These are phyloP conservation scores for Epichloe bromicola DNA, from an alignment of 2,329 filamentous ascomycete genomes.

Conservation along the genomic window DNA sequence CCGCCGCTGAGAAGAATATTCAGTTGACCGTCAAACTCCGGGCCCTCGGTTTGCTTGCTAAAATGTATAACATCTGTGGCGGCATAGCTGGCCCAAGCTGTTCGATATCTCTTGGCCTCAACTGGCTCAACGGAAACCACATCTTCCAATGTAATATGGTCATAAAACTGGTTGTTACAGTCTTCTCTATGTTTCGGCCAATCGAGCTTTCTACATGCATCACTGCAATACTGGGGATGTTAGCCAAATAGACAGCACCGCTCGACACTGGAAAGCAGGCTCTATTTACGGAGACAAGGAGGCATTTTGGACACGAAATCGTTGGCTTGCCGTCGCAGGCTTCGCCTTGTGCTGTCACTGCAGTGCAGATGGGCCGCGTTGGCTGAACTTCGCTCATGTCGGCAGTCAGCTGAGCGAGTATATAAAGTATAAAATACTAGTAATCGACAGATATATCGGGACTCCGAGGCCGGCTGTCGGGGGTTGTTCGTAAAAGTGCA, in stretches of 20 bases:
- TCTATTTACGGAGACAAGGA: not conserved
- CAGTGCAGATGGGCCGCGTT: not conserved
- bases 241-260: not conserved
- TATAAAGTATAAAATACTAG: too few species aligned
- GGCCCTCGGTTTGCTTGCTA: constrained; percentile 13
- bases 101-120: not conserved
- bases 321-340: not conserved
- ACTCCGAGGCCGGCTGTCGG: too few species aligned
- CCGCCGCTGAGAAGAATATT: constrained; percentile 11
- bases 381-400: not conserved
- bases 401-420: too few species aligned
- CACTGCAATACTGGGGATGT: not conserved
- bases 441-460: too few species aligned
- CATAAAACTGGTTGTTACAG: not conserved
- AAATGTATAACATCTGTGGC: constrained; percentile 16
- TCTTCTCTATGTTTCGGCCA: not conserved
- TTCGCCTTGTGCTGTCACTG: not conserved
- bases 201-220: not conserved
- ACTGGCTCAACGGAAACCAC: not conserved
- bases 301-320: not conserved
- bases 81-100: constrained; percentile 10
- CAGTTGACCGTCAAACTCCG: constrained; percentile 10
- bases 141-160: not conserved
- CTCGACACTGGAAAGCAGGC: not conserved
- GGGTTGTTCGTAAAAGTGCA: too few species aligned